Base-by-base conservation (phyloP, 495 filamentous ascomycete genomes). In the Xylaria cubensis region DNA sequence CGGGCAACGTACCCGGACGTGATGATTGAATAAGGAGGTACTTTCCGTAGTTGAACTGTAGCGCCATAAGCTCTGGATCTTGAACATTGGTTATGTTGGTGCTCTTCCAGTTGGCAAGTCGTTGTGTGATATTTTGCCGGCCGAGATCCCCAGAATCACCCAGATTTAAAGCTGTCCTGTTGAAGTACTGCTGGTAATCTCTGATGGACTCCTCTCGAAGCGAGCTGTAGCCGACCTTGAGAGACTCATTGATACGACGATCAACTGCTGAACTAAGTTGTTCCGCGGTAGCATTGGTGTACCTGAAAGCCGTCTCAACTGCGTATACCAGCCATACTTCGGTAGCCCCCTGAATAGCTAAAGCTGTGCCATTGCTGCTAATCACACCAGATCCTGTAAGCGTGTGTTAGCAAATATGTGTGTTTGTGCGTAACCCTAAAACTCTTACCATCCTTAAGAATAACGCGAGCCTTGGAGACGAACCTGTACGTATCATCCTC, bases 1-100 rank as follows among this genome's bases (percentile, higher is more conserved):
- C 85, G n/a, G 89, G 87, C 4, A 90, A 46, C 21, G 39, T 32
- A 0, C 32, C 36, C 5, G 34, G 21, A 15, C 62, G 62, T 29
- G 83, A 86, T 15, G 80, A 84, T 0, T 85, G 80, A 64, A 86
- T 82, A 10, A 88, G 75, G 3, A 87, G 78, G 67, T 88, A 84
- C 15, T 84, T 80, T 53, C 82, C 85, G 68, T 82, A 88, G 59
- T 87, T 85, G 41, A 46, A 64, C 24, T 29, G 83, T 9, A 88
- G 76, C 1, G 80, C 77, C 4, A 83, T 75, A 15, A 64, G 24
- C 29, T 64, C 41, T 1, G 58, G 58, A 13, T 61, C 58, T 61
- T 39, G 58, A 4, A 61, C 7, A 1, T 4, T 61, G 8, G 58
- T 61, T 7, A 12, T 61, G 10, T 61, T 61, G 1, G 17, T 61